These are phyloP conservation scores for Aschersonia sp. DNA, from an alignment of 2,329 filamentous ascomycete genomes.

Conservation along the genomic window DNA sequence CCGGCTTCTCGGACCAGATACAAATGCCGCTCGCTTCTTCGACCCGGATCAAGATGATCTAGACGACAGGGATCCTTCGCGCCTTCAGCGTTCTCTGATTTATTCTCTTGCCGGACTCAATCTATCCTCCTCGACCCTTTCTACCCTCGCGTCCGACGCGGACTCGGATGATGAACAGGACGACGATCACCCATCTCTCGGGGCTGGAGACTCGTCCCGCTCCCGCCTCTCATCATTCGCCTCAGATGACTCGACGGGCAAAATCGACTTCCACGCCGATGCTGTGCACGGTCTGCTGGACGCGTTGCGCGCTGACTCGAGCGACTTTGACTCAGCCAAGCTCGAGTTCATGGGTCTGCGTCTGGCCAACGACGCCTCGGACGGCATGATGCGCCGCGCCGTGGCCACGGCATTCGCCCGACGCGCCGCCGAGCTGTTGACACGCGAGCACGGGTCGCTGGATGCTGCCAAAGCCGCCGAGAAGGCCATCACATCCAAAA, in stretches of 20 bases:
- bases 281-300: slow-evolving; percentile 79
- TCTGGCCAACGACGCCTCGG: slow-evolving; percentile 79
- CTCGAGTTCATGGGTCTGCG: slow-evolving; percentile 90
- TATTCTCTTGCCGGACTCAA: slow-evolving; percentile 38
- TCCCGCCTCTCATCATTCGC: slow-evolving; percentile 55
- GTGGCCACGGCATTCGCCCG: slow-evolving; percentile 77
- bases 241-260: slow-evolving; percentile 43
- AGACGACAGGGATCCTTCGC: slow-evolving; percentile 33
- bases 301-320: slow-evolving; percentile 58
- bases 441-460: slow-evolving; percentile 32
- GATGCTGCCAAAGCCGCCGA: slow-evolving; percentile 52
- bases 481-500: slow-evolving; percentile 38
- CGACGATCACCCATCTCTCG: slow-evolving; percentile 37
- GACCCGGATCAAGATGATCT: slow-evolving; percentile 33
- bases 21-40: slow-evolving; percentile 33
- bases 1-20: slow-evolving; percentile 29
- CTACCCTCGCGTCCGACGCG: slow-evolving; percentile 47
- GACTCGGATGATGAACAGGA: slow-evolving; percentile 53
- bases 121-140: slow-evolving; percentile 39
- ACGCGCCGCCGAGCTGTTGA: slow-evolving; percentile 55
- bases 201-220: slow-evolving; percentile 30
- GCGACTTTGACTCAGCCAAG: slow-evolving; percentile 68
- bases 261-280: slow-evolving; percentile 61
- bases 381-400: slow-evolving; percentile 74
- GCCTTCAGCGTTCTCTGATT: slow-evolving; percentile 39